Base-by-base conservation (phyloP, 148 eudicot genomes). In the Chenopodium berlandieri region DNA sequence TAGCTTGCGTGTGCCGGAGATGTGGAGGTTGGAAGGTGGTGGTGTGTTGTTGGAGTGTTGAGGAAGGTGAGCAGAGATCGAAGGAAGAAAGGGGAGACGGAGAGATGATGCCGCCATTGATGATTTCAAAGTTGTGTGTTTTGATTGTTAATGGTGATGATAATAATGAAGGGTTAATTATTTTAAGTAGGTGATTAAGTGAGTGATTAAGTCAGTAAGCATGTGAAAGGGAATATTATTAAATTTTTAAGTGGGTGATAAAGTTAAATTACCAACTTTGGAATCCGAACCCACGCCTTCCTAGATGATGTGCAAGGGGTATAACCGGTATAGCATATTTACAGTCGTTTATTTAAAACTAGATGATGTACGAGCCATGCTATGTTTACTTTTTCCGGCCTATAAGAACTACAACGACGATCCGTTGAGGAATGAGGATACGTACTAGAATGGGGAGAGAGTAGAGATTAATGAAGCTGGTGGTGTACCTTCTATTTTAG, bases 101-200 rank as follows among this genome's bases (percentile, higher is more conserved):
- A 80, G 85, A 23, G 83, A 62, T 80, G 87, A 78, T 27, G 85
- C 80, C n/a, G 89, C 85, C 89, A 91, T 90, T 81, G 81, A 63
- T 72, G 10, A 9, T 9, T 50, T 11, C 12, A 48, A 9, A 8
- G 50, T 47, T 8, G 50, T 6, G 50, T 47, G 9, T 48, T 48
- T 9, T 9, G 12, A 9, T 50, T 50, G 54, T 50, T 50, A 9
- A 40, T 40, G 44, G 44, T 6, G 44, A 40, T 40, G 44, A 40
- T 71, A 58, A 30, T 68, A 56, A 17, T 34, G 34, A 30, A 67
- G 34, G 10, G 8, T 58, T 58, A 14, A 58, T 13, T 56, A 12
- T 56, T 56, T 47, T 73, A 58, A 62, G n/a, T 13, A 32, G 31
- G 48, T 75, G 72, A 71, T 60, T 80, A 47, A 19, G 27, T 7